Evolutionary conservation across 108 stramenopile genomes (phyloP), one percentile per base, ranked within the genome.

Genomic region (Skeletonema menzelii): DNA sequence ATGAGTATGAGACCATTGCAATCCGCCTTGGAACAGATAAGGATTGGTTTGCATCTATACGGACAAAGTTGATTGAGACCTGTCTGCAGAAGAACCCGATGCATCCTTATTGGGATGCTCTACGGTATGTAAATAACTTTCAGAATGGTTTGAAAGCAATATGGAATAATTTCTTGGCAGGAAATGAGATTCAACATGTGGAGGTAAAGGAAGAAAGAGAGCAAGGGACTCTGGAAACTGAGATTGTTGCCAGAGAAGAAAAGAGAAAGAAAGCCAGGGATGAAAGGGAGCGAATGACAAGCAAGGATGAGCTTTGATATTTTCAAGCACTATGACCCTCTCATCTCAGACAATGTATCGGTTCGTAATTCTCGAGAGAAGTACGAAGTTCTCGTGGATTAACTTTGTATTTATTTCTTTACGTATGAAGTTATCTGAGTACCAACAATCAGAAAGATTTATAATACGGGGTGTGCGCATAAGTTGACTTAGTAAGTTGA

Each of bases 101-200:
- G 93, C 93, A 94, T 70, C 85, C 90, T 1, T 94, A 88, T 71
- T 94, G 93, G 93, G 93, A 94, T 86, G 90, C 88, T 6, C 82
- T 86, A 11, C 84, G 92, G 14, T 94, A 94, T 67, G 88, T 86
- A 5, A 82, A 83, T 69, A 90, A 87, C 69, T 85, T 94, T 56
- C 80, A 91, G 70, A 62, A 56, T 2, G 93, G 90, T 27, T 70
- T 91, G 63, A 63, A 47, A 22, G 57, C 69, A 65, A 87, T 83
- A 14, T 94, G 90, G 88, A 76, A 87, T 24, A 77, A 69, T 20
- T 94, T 88, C 49, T 27, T 91, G 20, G 34, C 70, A 28, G 92
- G 89, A 56, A 30, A 80, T 5, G 55, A 67, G 20, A 76, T 85
- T 20, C 73, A 67, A 30, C 86, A 89, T 35, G 80, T 91, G 8